A percentile compares a stretch with the other conserved stretches of the same genome.
Conservation (phyloP, 2,329 filamentous ascomycete genomes). For the Exophiala calicioides region DNA sequence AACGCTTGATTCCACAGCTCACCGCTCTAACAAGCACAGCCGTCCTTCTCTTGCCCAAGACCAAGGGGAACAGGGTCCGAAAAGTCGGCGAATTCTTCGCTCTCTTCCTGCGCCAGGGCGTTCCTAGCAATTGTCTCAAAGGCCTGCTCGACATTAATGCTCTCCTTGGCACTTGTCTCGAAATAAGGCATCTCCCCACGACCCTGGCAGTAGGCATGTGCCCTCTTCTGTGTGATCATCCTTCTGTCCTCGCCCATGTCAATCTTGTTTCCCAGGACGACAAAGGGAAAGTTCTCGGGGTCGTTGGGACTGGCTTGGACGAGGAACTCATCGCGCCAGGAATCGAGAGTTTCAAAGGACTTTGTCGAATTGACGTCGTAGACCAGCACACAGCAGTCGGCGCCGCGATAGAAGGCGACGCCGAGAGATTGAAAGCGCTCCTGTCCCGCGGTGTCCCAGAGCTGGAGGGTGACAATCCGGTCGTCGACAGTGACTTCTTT, state of each 20-base stretch:
- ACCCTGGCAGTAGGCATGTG: slow-evolving; percentile 95
- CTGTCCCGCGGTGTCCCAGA: slow-evolving; percentile 97
- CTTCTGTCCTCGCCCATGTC: slow-evolving; percentile 97
- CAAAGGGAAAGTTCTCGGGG: slow-evolving; percentile 96
- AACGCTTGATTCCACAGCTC: not conserved
- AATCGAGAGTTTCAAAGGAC: slow-evolving; percentile 97
- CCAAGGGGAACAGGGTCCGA: slow-evolving; percentile 98
- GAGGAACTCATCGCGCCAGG: slow-evolving; percentile 97
- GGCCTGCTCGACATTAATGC: slow-evolving; percentile 92
- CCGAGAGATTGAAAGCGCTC: slow-evolving; percentile 97
- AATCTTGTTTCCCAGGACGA: slow-evolving; percentile 98
- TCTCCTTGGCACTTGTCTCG: slow-evolving; percentile 98
- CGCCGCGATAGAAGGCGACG: slow-evolving; percentile 95
- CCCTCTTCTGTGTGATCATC: slow-evolving; percentile 93
- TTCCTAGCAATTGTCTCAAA: slow-evolving; percentile 94
- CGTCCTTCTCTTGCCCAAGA: slow-evolving; percentile 88
- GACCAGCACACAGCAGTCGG: slow-evolving; percentile 96
- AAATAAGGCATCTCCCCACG: slow-evolving; percentile 98
- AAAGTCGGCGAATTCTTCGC: slow-evolving; percentile 97
- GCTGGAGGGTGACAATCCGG: slow-evolving; percentile 97
- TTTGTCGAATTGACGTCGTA: slow-evolving; percentile 99
- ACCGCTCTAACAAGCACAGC: slow-evolving; percentile 76
- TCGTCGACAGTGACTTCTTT: slow-evolving; percentile 98
- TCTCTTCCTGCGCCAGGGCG: slow-evolving; percentile 93
- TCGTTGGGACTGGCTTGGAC: slow-evolving; percentile 97